phyloP scores from a whole-genome alignment of 495 filamentous ascomycete species.

The Daldinia loculata region DNA sequence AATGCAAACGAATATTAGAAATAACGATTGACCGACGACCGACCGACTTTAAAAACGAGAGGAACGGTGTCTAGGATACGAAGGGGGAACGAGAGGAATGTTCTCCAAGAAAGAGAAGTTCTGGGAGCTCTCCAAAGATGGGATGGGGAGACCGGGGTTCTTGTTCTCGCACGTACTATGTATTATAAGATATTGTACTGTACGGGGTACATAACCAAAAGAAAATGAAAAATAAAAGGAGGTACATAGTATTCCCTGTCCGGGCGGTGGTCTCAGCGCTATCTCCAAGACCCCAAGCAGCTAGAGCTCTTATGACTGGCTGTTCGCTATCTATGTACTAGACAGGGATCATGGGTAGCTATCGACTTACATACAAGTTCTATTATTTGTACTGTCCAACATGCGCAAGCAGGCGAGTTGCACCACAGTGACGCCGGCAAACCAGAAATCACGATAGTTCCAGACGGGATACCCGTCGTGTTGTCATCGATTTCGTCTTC shows the following conservation, averaged over 20 bases:
- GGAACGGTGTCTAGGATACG: conserved; percentile 34
- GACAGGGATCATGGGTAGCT: conserved; percentile 33
- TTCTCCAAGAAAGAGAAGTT: conserved; percentile 27
- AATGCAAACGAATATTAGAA: conserved; percentile 35
- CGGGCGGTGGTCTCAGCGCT: conserved; percentile 35
- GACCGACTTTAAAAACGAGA: conserved; percentile 35
- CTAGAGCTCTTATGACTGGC: conserved; percentile 32
- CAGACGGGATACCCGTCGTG: conserved; percentile 1
- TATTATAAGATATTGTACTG: conserved; percentile 23
- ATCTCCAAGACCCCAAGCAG: conserved; percentile 25
- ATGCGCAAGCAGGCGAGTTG: conserved; percentile 4
- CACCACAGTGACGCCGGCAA: conserved; percentile 7
- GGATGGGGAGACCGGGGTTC: conserved; percentile 17
- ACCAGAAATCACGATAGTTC: conserved; percentile 10
- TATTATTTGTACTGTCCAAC: conserved; percentile 5
- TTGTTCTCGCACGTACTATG: conserved; percentile 4
- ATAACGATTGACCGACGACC: conserved; percentile 22
- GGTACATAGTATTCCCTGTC: conserved; percentile 37
- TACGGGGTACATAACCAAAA: conserved; percentile 31
- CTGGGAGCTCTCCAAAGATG: conserved; percentile 22
- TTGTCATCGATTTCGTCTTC: conserved; percentile 31
- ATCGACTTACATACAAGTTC: conserved; percentile 34
- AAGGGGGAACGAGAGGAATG: conserved; percentile 44
- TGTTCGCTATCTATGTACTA: conserved; percentile 21
- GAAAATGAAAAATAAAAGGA: conserved; percentile 33